Base-by-base conservation (phyloP, 2,329 filamentous ascomycete genomes). In the Monilinia fructicola region DNA sequence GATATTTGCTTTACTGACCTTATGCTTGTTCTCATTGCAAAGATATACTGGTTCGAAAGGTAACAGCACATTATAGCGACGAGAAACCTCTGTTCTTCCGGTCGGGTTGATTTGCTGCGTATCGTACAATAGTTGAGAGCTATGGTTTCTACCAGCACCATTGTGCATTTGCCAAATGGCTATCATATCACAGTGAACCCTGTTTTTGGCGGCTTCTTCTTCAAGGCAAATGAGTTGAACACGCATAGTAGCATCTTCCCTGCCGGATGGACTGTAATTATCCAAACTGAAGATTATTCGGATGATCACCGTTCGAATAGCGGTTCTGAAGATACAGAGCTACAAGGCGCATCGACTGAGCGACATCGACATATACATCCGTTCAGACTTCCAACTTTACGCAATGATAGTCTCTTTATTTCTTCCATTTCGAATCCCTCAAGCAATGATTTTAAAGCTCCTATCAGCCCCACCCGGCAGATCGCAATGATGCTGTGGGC, bases 401-500 rank as follows among this genome's bases (percentile, higher is more conserved):
- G 87, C 42, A 85, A 88, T 76, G 94, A 98, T 78, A 88, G 87
- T 73, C 83, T 97, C 67, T 97, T 93, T 80, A 94, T 98, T 73
- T 97, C 93, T 4, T 94, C 91, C 69, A 93, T 97, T 69, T 94
- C 92, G 60, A 92, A 90, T 71, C 92, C 94, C 0, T 90, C 90
- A 60, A 90, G 83, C 76, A 86, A 80, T 75, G 92, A 97, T 59
- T 96, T 90, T 80, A 92, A 90, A 75, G 87, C 92, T 0, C 85
- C 90, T 1, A 87, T 84, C 18, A 96, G 92, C 69, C 92, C 92
- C 0, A 95, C 92, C 0, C 84, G 93, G 54, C 91, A 96, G 79
- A 91, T 97, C 68, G 94, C 94, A 71, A 93, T 97, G 91, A 96
- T 97, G 90, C 84, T 98, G 9, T 98, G 92, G 91, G 87, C 93